Base-by-base conservation (phyloP, 75 land plant species). In the Pinus albicaulis region DNA sequence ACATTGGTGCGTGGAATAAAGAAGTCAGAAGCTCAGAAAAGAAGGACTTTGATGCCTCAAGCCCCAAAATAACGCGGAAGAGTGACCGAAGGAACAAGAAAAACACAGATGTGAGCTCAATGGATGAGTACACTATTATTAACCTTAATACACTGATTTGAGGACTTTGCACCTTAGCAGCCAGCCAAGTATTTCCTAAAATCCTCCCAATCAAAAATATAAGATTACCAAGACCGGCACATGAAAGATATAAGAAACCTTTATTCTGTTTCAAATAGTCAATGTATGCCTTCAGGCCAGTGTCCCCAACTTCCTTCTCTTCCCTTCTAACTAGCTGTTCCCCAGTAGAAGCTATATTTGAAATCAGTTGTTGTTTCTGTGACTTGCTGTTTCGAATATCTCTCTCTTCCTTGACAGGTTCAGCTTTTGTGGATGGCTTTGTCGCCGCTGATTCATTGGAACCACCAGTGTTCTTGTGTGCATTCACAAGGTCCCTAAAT, bases 1-100 rank as follows among this genome's bases (percentile, higher is more conserved):
- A 80, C 94, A 93, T 91, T 19, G 99, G 96, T 74, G 99, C 99
- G 6, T 86, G 82, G 74, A 96, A 88, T 15, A 96, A 64, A 58
- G 94, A 88, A 55, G 36, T 80, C 34, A 90, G 24, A 20, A 93
- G 77, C 34, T 76, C 76, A 41, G 76, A 76, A 72, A 93, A 93
- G 56, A 93, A 78, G 5, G 84, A 79, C 48, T 78, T 71, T 55
- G 99, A 85, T 68, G 99, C 70, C 55, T 81, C 69, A 57, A 82
- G 44, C 26, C 89, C 91, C 55, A 93, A 60, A 61, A 74, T 34
- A 72, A 85, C 86, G 0, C 76, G 62, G 34, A 79, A 78, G 2
- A 84, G 12, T 10, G 89, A 69, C 44, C 91, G 69, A 13, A 60
- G n/a, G 7, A 87, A 59, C 12, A 89, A 59, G 28, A 80, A 81